Evolutionary conservation across 75 land plant species (phyloP), one percentile per base, ranked within the genome.

Genomic region (Sequoia sempervirens): DNA sequence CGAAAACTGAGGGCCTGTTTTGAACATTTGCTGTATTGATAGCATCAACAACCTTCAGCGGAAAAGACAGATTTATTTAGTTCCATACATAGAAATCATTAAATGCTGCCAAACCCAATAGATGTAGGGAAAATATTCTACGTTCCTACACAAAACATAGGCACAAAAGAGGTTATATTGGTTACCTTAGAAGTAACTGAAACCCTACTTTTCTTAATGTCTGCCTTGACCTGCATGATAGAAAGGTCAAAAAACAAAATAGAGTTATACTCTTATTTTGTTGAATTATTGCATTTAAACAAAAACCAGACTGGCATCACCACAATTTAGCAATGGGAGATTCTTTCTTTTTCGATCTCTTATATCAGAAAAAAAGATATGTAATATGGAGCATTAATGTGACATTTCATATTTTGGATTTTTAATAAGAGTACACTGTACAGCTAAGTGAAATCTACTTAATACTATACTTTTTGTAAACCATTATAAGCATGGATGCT

Each of bases 1-100:
- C 88, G 75, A 97, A 86, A 84, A 97, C 98, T 32, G 88, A 64
- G 34, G 99, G 99, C 73, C 93, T 86, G 83, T 83, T 83, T 66
- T 90, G 92, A 80, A 81, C 87, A 46, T 86, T 86, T 64, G 89
- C 78, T 43, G 86, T 40, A 83, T 95, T 95, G 83, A n/a, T n/a
- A n/a, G n/a, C n/a, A n/a, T n/a, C n/a, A n/a, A n/a, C n/a, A n/a
- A n/a, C n/a, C n/a, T n/a, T 82, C 89, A 88, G 34, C 18, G 54
- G 0, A 52, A 83, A 5, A 81, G 69, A 11, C 8, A 32, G 23
- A 40, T 38, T 37, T 40, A 20, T 14, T 75, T 75, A 75, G 41
- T 17, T 75, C 78, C 78, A 75, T 37, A 38, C 41, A 40, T 18
- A 37, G 36, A 37, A 4, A 75, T 37, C 78, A 75, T 75, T 38